These are phyloP conservation scores for Candida nonsorbophila DNA, from an alignment of 805 yeast genomes.

Conservation along the genomic window DNA sequence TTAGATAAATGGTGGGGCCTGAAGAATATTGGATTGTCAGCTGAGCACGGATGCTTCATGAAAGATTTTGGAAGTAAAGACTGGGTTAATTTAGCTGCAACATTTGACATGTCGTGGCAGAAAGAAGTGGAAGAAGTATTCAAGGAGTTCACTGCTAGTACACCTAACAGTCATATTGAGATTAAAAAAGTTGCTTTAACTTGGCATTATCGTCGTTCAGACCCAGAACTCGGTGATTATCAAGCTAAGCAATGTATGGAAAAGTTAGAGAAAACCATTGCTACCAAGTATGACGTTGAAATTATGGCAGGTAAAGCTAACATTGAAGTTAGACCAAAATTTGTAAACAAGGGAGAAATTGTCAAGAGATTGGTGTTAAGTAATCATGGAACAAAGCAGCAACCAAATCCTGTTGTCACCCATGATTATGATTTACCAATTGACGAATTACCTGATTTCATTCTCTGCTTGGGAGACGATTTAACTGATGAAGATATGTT, in stretches of 20 bases:
- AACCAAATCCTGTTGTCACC: conserved; percentile 18
- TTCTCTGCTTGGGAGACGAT: conserved; percentile 92
- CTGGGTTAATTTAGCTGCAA: conserved; percentile 84
- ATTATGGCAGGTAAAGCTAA: conserved; percentile 98
- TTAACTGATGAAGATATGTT: conserved; percentile 98
- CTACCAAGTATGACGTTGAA: conserved; percentile 71
- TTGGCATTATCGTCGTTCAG: conserved; percentile 96
- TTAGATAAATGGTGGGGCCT: conserved; percentile 84
- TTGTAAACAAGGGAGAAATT: conserved; percentile 95
- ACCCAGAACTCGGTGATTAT: conserved; percentile 86
- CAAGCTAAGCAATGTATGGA: conserved; percentile 66
- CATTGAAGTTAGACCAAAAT: conserved; percentile 92
- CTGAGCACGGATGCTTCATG: conserved; percentile 97
- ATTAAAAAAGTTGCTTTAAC: conserved; percentile 89
- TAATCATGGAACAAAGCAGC: conserved; percentile 54
- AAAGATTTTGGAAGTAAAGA: conserved; percentile 56
- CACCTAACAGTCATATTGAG: conserved; percentile 88
- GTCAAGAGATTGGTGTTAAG: conserved; percentile 71
- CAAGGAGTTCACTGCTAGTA: conserved; percentile 71
- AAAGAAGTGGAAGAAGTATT: conserved; percentile 69
- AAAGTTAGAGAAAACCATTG: conserved; percentile 57
- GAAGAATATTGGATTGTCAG: conserved; percentile 73
- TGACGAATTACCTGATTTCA: conserved; percentile 70
- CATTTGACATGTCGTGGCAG: conserved; percentile 94
- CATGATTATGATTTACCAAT: conserved; percentile 22